Base-by-base conservation (phyloP, 768 basidiomycete species). In the Xerocomus potaroensis region DNA sequence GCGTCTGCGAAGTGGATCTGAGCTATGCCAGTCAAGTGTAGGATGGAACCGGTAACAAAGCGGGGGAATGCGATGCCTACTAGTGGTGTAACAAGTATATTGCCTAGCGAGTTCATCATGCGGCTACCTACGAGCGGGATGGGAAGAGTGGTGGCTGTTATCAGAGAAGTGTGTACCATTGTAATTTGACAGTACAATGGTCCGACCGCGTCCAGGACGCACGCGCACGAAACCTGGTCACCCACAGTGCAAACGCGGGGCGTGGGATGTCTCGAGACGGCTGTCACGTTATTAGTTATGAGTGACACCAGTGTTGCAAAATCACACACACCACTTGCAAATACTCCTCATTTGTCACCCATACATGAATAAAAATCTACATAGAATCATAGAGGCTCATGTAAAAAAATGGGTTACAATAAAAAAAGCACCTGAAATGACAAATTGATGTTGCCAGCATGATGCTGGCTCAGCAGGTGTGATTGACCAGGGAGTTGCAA, bases 61-160 rank as follows among this genome's bases (percentile, higher is more conserved):
- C 71, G 72, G 7, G 78, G 60, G 47, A 84, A 75, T n/a, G 78
- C 77, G 12, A 83, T 66, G 1, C 75, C 76, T 4, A 82, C 82
- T 2, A 78, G 57, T 4, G 78, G 77, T 0, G 77, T 80, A 18
- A 71, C 69, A 49, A 79, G 75, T 24, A 83, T 75, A 48, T 84
- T 82, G 2, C 82, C 81, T 10, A 84, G 63, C 14, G 81, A 80
- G 16, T 77, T 81, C 75, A 84, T 73, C 43, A 81, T 64, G 3
- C 80, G 72, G 55, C 84, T 84, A 1, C 81, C 81, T 81, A n/a
- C n/a, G 35, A 2, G 35, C 16, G 12, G 33, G 35, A 22, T 16
- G 35, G 26, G 32, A 7, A n/a, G 7, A 12, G n/a, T 15, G n/a
- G 16, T 18, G 15, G 5, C 6, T 16, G 8, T 16, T 15, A 15